Evolutionary conservation across 257 asterid genomes (phyloP).

Genomic region (Gentiana macrophylla): DNA sequence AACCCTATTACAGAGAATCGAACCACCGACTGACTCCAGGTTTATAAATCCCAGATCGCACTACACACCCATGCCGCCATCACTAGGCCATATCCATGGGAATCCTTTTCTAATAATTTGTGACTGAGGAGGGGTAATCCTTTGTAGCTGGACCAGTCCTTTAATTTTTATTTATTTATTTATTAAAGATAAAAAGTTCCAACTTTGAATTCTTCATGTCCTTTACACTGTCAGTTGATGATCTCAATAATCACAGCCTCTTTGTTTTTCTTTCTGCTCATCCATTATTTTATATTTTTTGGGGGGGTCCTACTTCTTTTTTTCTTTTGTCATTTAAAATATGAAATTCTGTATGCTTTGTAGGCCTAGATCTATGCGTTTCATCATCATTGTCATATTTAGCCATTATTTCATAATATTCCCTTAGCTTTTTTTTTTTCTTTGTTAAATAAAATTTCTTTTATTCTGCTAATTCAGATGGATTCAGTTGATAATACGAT

Average conservation of each 20-base stretch:
- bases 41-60: too few relatives aligned
- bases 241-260: too few relatives aligned
- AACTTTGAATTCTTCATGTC: neutral
- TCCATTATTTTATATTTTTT: constrained; percentile 14
- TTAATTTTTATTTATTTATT: too few relatives aligned
- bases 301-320: constrained; percentile 15
- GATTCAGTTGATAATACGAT: constrained; percentile 37
- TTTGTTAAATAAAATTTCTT: constrained; percentile 1
- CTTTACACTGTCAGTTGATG: neutral
- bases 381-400: constrained; percentile 27
- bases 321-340: constrained; percentile 4
- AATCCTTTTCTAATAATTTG: too few relatives aligned
- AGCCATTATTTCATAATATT: constrained; percentile 24
- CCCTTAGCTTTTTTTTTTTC: constrained; percentile 9
- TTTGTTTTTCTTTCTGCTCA: constrained; percentile 3
- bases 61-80: too few relatives aligned
- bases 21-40: too few relatives aligned
- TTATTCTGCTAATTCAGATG: constrained; percentile 45
- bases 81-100: too few relatives aligned
- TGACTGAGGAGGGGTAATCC: too few relatives aligned
- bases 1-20: too few relatives aligned
- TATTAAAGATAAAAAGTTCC: too few relatives aligned
- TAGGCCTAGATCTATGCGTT: constrained; percentile 30
- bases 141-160: too few relatives aligned
- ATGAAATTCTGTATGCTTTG: constrained; percentile 21